phyloP scores from a whole-genome alignment of 306 rosid genomes.

The Abrus precatorius region DNA sequence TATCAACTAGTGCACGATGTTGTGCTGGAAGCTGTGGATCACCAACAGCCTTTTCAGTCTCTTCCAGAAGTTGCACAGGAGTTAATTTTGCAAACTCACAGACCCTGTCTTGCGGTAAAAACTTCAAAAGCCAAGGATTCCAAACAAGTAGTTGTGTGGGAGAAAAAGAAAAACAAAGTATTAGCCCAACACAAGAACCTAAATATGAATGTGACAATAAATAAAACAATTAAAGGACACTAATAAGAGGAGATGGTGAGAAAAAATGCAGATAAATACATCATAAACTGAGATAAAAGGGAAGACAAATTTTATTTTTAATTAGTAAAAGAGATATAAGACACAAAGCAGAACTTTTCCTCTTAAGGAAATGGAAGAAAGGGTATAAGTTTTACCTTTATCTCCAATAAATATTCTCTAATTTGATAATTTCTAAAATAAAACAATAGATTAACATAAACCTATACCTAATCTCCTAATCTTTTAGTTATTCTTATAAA shows the following conservation, averaged over 20 bases:
- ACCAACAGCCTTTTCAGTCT: slow-evolving; percentile 97
- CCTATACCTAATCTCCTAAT: neutral
- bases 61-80: slow-evolving; percentile 90
- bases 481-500: neutral
- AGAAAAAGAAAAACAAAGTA: slow-evolving; percentile 8
- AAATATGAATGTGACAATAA: slow-evolving; percentile 10
- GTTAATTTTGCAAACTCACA: slow-evolving; percentile 96
- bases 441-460: neutral
- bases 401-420: neutral
- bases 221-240: neutral
- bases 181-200: slow-evolving; percentile 31
- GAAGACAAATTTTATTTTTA: neutral
- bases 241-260: neutral
- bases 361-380: neutral
- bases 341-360: neutral
- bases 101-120: slow-evolving; percentile 96
- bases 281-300: neutral
- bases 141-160: slow-evolving; percentile 9
- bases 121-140: slow-evolving; percentile 58
- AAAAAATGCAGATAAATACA: neutral
- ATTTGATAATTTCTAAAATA: neutral
- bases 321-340: neutral
- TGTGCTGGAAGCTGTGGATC: slow-evolving; percentile 85
- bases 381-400: neutral
- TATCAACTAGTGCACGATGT: slow-evolving; percentile 78